Evolutionary conservation across 495 filamentous ascomycete genomes (phyloP).

Genomic region (Aspergillus hancockii): DNA sequence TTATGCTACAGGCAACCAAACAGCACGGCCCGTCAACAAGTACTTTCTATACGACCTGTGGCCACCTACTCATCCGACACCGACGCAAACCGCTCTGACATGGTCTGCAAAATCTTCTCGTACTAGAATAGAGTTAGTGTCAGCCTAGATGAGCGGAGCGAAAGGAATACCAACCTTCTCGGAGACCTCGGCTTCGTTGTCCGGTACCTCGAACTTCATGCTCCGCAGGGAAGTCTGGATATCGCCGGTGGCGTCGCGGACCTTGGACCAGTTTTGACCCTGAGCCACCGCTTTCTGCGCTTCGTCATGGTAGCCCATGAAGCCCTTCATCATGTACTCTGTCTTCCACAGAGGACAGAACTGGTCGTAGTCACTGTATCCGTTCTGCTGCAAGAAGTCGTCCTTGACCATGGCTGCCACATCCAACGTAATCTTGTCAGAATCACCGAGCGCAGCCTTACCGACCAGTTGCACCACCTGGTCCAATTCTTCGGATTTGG

Average conservation of each 20-base stretch:
- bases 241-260: slow-evolving; percentile 85
- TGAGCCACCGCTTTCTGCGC: slow-evolving; percentile 91
- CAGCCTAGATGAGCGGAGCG: not conserved
- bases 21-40: slow-evolving; percentile 4
- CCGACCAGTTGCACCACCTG: slow-evolving; percentile 98
- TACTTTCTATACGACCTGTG: slow-evolving; percentile 6
- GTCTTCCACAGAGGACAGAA: slow-evolving; percentile 99
- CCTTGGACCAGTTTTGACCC: slow-evolving; percentile 87
- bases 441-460: slow-evolving; percentile 93
- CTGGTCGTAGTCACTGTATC: slow-evolving; percentile 97
- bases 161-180: slow-evolving; percentile 64
- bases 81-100: slow-evolving; percentile 94
- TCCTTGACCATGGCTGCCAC: slow-evolving; percentile 92
- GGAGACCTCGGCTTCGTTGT: slow-evolving; percentile 68
- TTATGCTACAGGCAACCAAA: slow-evolving; percentile 36
- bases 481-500: slow-evolving; percentile 94
- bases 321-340: slow-evolving; percentile 99
- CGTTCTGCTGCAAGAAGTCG: slow-evolving; percentile 99
- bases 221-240: slow-evolving; percentile 78
- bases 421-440: slow-evolving; percentile 98
- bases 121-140: slow-evolving; percentile 56
- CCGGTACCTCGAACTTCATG: slow-evolving; percentile 96
- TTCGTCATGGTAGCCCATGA: slow-evolving; percentile 98
- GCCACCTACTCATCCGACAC: slow-evolving; percentile 81
- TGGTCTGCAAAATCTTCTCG: slow-evolving; percentile 82